Base-by-base conservation (phyloP, 108 stramenopile species). In the Nannochloropsis gaditana region DNA sequence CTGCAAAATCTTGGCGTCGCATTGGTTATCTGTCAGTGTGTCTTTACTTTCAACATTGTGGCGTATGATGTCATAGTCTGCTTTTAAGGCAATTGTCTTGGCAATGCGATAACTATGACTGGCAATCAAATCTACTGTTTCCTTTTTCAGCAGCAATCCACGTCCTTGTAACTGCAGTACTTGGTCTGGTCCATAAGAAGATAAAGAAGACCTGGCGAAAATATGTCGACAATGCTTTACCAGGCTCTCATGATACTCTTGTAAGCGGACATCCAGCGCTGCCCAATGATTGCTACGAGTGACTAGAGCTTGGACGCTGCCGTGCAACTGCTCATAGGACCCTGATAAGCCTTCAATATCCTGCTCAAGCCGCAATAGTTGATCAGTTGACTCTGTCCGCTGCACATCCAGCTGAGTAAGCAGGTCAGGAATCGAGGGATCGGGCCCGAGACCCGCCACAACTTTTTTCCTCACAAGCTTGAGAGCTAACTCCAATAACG, bases 21-120 rank as follows among this genome's bases (percentile, higher is more conserved):
- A 73, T 3, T 73, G 19, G 19, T 73, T n/a, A n/a, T 73, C 59
- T 4, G 59, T 73, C 59, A 73, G n/a, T 15, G 59, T 4, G 6
- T 73, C 59, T n/a, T 73, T 73, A 2, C 59, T 15, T n/a, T 73
- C 59, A 15, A 73, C n/a, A 6, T n/a, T 73, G 8, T 73, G 15
- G n/a, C 59, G 59, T 4, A 73, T 73, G 19, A 73, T n/a, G 59
- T 73, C 59, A 73, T 73, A 73, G 59, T 73, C 59, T 4, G 59
- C 59, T n/a, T 73, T 73, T 2, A 73, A n/a, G 59, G 59, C 59
- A 6, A 73, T 73, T 15, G 59, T 73, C 59, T 73, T 73, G 59
- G 59, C 59, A n/a, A 73, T 73, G 8, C 59, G 59, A n/a, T 73
- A 73, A n/a, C 59, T 73, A n/a, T 73, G 59, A 73, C 19, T 73